Evolutionary conservation across 176 grass and related monocot species (phyloP), one percentile per base, ranked within the genome.

Genomic region (Hsuehochloa calcarea): DNA sequence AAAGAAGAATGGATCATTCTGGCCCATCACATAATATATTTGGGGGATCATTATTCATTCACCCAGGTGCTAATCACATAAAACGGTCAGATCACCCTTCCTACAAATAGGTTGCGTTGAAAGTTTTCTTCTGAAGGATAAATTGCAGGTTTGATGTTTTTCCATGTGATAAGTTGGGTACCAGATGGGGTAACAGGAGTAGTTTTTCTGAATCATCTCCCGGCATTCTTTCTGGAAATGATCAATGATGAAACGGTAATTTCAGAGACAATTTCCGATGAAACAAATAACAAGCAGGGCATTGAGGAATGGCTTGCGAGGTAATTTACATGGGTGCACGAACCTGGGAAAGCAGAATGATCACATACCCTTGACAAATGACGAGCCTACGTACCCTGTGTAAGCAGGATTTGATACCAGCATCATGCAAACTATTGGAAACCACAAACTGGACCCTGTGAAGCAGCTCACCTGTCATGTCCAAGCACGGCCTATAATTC

Each of bases 401-500:
- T 37, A 67, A 74, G 68, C 35, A 74, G 59, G 77, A 55, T 65
- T 55, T 72, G 35, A 64, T 35, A 26, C 9, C 14, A n/a, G 39
- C 39, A 60, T 46, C 20, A 80, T 38, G 49, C 7, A 74, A 60
- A 65, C 38, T 74, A 46, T 66, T 61, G 47, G 68, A 72, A 62
- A 35, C 22, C 40, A 34, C 51, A 63, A 31, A 26, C 12, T 51
- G 40, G 49, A 45, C 69, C 85, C 87, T 87, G 80, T 91, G 89
- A 74, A 84, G 69, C 59, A 86, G 80, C 67, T 75, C 89, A 62
- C 50, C 85, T 84, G 60, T 87, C 79, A 47, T 84, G 60, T 87
- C 79, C 59, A 82, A 76, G 25, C 58, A 86, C 7, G 19, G 29
- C 35, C 64, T 26, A 25, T 35, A 10, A 77, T 44, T 85, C 35